Percentiles rank a stretch among this genome's conserved stretches.
Conservation (phyloP, 1,284 basidiomycete species). For the Naganishia cerealis region DNA sequence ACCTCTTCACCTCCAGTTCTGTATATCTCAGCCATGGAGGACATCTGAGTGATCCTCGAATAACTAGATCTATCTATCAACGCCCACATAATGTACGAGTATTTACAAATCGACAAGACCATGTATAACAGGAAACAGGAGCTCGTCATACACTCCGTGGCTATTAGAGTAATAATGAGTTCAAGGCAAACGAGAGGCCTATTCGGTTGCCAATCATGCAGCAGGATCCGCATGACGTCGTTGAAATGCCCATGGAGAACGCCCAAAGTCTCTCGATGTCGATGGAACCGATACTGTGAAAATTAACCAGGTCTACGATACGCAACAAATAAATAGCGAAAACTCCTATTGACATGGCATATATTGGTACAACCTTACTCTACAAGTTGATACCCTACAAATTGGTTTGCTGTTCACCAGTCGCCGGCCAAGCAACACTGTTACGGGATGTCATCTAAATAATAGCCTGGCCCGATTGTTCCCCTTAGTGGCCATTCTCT, state of each 20-base stretch:
- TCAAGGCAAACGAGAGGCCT: neutral
- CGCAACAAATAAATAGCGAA: neutral
- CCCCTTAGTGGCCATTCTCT: slow-evolving; percentile 18
- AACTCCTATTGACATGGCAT: neutral
- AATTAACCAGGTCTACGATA: neutral
- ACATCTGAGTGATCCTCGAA: slow-evolving; percentile 41
- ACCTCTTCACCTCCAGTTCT: slow-evolving; percentile 47
- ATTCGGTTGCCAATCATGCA: too few relatives aligned
- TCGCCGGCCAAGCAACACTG: neutral
- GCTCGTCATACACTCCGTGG: neutral
- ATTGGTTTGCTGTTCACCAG: neutral
- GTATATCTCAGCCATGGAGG: slow-evolving; percentile 58
- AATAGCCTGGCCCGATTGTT: slow-evolving; percentile 20
- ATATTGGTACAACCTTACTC: neutral
- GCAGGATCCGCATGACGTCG: too few relatives aligned
- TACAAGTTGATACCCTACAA: neutral
- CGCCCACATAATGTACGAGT: neutral
- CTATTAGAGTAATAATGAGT: neutral
- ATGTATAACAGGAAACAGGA: slow-evolving; percentile 2
- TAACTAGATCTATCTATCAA: neutral
- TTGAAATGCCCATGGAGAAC: too few relatives aligned
- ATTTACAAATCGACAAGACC: neutral
- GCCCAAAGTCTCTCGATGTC: too few relatives aligned
- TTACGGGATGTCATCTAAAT: neutral
- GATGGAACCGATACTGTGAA: neutral